These are phyloP conservation scores for Canariomyces notabilis DNA, from an alignment of 2,329 filamentous ascomycete species.

Conservation along the genomic window DNA sequence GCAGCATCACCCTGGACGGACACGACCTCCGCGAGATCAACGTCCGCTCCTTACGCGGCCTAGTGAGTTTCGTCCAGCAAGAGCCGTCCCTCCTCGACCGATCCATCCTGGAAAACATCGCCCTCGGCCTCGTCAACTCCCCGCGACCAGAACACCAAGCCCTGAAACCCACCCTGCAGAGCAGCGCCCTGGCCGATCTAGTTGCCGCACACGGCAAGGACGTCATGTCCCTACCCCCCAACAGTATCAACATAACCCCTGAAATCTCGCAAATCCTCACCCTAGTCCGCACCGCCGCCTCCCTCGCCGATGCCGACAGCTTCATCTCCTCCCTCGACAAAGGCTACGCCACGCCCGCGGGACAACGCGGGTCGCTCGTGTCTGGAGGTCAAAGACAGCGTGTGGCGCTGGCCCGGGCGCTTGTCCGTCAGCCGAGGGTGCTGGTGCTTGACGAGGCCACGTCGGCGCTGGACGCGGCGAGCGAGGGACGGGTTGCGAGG, in stretches of 20 bases:
- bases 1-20: slow-evolving; percentile 44
- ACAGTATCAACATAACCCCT: slow-evolving; percentile 35
- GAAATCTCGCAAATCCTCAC: not conserved
- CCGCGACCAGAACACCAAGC: not conserved
- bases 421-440: slow-evolving; percentile 58
- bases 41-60: slow-evolving; percentile 38
- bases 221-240: slow-evolving; percentile 8
- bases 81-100: slow-evolving; percentile 41
- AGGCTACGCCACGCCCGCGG: slow-evolving; percentile 63
- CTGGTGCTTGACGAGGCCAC: slow-evolving; percentile 70
- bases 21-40: slow-evolving; percentile 45
- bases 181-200: not conserved
- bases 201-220: not conserved
- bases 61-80: slow-evolving; percentile 42
- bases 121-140: not conserved
- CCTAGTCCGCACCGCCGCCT: slow-evolving; percentile 1
- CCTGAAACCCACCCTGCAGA: not conserved
- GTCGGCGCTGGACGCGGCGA: slow-evolving; percentile 56
- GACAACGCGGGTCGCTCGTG: slow-evolving; percentile 58
- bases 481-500: slow-evolving; percentile 53
- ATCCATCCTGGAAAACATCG: slow-evolving; percentile 32
- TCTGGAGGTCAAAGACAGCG: slow-evolving; percentile 65
- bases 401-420: slow-evolving; percentile 61
- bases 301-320: slow-evolving; percentile 26
- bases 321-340: slow-evolving; percentile 32